These are phyloP conservation scores for Daedaleopsis nitida DNA, from an alignment of 768 basidiomycete genomes.

Conservation along the genomic window DNA sequence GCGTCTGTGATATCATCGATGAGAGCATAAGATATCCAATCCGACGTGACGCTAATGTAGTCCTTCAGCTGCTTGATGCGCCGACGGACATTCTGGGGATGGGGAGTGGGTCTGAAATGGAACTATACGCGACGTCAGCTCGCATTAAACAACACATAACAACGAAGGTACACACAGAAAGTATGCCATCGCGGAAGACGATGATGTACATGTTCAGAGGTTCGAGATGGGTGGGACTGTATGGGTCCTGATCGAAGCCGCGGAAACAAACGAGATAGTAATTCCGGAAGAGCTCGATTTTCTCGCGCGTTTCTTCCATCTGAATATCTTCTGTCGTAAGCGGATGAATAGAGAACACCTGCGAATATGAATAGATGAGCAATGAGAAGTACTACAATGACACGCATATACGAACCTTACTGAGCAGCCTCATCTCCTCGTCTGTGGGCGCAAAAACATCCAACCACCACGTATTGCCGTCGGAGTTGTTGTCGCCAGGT, in stretches of 20 bases:
- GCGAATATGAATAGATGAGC: not conserved
- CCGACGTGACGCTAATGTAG: slow-evolving; percentile 97
- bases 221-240: slow-evolving; percentile 95
- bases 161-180: slow-evolving; percentile 65
- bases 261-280: slow-evolving; percentile 99
- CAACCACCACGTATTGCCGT: slow-evolving; percentile 94
- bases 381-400: not conserved
- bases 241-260: slow-evolving; percentile 97
- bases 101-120: slow-evolving; percentile 96
- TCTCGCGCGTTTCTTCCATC: slow-evolving; percentile 99
- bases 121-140: slow-evolving; percentile 53
- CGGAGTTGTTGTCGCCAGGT: slow-evolving; percentile 42
- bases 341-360: slow-evolving; percentile 98
- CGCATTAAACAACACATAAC: slow-evolving; percentile 12
- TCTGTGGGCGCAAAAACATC: slow-evolving; percentile 94
- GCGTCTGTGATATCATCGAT: slow-evolving; percentile 99
- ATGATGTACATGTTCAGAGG: slow-evolving; percentile 99
- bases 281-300: slow-evolving; percentile 98
- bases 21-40: slow-evolving; percentile 99
- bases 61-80: slow-evolving; percentile 99
- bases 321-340: slow-evolving; percentile 98
- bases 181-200: slow-evolving; percentile 94
- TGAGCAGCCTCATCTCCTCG: slow-evolving; percentile 96
- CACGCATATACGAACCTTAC: slow-evolving; percentile 59
- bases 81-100: slow-evolving; percentile 96